Percentiles rank a stretch among this genome's conserved stretches.
Evolutionary conservation across 441 rosid genomes (phyloP).

Genomic region (Breynia disticha): DNA sequence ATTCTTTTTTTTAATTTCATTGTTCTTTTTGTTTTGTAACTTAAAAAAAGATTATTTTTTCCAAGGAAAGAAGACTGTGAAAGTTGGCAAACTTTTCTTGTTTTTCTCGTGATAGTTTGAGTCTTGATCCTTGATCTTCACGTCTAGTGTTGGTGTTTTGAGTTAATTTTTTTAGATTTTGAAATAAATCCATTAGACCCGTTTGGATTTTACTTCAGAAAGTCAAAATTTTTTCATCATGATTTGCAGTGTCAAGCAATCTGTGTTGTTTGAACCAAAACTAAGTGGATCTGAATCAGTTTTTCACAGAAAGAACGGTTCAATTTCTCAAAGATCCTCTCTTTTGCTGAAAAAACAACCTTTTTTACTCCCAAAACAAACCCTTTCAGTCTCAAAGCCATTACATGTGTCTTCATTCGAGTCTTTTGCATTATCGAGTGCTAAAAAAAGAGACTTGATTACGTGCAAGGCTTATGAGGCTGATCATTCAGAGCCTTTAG

Average conservation of each 20-base stretch:
- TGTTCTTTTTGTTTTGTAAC: background rate
- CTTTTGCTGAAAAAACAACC: slow-evolving; percentile 25
- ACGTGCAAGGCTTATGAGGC: slow-evolving; percentile 77
- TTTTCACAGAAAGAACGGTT: slow-evolving; percentile 22
- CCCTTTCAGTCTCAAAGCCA: slow-evolving; percentile 32
- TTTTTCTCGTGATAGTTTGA: background rate
- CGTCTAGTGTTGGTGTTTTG: background rate
- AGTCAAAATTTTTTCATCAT: slow-evolving; percentile 13
- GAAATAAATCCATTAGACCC: background rate
- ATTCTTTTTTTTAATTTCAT: background rate
- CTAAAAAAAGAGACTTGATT: slow-evolving; percentile 21
- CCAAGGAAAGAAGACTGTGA: background rate
- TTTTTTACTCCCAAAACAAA: slow-evolving; percentile 15
- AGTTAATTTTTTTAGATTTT: background rate
- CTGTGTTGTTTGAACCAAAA: slow-evolving; percentile 17
- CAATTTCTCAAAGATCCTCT: slow-evolving; percentile 20
- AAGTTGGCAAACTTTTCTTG: background rate
- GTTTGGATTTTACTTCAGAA: slow-evolving; percentile 7
- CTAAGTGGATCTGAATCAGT: slow-evolving; percentile 32
- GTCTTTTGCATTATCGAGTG: slow-evolving; percentile 17
- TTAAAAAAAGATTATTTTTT: too few relatives aligned
- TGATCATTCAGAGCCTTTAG: slow-evolving; percentile 44
- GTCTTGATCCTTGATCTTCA: background rate
- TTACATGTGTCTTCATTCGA: slow-evolving; percentile 38
- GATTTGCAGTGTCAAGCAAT: slow-evolving; percentile 35